These are phyloP conservation scores for Tolypocladium pustulatum DNA, from an alignment of 2,329 filamentous ascomycete species.

Conservation along the genomic window DNA sequence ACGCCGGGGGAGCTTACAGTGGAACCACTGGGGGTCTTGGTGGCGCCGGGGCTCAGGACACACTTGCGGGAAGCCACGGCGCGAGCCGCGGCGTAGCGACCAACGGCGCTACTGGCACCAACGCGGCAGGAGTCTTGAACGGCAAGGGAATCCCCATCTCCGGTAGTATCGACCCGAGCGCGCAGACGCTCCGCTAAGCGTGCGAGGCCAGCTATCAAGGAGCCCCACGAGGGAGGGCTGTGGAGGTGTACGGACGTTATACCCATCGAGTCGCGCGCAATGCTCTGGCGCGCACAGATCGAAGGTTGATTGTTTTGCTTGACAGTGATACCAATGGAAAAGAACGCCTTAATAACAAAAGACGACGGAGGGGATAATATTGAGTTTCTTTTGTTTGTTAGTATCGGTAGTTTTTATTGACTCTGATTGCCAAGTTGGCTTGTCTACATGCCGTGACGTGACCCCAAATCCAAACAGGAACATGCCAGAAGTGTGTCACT, in stretches of 20 bases:
- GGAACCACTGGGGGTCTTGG: no score
- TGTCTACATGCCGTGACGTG: not conserved
- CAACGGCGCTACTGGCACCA: slow-evolving; percentile 9
- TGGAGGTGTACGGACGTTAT: slow-evolving; percentile 5
- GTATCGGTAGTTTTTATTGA: not conserved
- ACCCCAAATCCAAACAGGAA: no score
- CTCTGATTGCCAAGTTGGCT: not conserved
- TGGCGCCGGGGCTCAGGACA: no score
- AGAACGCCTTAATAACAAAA: not conserved
- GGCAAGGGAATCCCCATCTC: not conserved
- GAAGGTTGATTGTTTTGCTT: not conserved
- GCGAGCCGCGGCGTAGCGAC: not conserved
- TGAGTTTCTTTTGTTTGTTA: not conserved
- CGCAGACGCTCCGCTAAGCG: slow-evolving; percentile 8
- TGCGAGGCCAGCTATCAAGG: slow-evolving; percentile 4
- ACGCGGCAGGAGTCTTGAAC: slow-evolving; percentile 5
- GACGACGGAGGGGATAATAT: not conserved
- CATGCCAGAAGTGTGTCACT: no score
- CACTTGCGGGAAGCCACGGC: not conserved
- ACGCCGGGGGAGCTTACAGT: not conserved
- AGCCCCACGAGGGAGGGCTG: not conserved
- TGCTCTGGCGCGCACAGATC: not conserved
- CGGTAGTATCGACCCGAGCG: slow-evolving; percentile 1
- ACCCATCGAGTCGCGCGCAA: slow-evolving; percentile 4
- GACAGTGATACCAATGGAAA: not conserved